Evolutionary conservation across 2,329 filamentous ascomycete species (phyloP).

Genomic region (Neofusicoccum ribis): DNA sequence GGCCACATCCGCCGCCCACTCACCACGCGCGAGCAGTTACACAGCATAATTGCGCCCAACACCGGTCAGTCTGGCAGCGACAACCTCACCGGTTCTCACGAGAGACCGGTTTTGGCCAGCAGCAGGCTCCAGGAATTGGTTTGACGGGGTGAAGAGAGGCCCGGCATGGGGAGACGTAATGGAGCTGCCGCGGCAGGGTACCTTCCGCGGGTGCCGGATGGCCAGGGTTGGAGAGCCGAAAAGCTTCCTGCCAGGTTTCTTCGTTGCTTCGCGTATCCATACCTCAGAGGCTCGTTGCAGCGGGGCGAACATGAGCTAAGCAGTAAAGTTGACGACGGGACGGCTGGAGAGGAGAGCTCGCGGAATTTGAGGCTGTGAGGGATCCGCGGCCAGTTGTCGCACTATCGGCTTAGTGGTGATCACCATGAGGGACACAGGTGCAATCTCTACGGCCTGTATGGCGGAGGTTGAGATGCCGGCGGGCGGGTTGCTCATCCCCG

Average conservation of each 20-base stretch:
- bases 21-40: not conserved
- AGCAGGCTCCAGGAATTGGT: not conserved
- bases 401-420: conserved; percentile 14
- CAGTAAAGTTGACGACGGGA: not conserved
- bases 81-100: not conserved
- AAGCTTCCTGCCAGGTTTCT: not conserved
- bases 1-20: not conserved
- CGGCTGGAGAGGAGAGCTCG: not conserved
- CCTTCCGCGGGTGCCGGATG: not conserved
- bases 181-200: not conserved
- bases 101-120: not conserved
- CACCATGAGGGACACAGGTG: not conserved
- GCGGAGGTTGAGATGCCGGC: not conserved
- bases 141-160: not conserved
- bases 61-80: not conserved
- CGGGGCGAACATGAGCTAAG: not conserved
- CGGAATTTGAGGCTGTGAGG: conserved; percentile 7
- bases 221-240: not conserved
- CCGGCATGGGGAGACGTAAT: not conserved
- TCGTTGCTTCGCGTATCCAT: not conserved
- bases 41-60: conserved; percentile 2
- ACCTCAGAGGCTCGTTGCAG: not conserved
- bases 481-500: not conserved
- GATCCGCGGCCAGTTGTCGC: conserved; percentile 7
- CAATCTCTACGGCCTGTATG: not conserved